Evolutionary conservation across 169 alveolate genomes (phyloP), one percentile per base, ranked within the genome.

Genomic region (Plasmodium reichenowi): DNA sequence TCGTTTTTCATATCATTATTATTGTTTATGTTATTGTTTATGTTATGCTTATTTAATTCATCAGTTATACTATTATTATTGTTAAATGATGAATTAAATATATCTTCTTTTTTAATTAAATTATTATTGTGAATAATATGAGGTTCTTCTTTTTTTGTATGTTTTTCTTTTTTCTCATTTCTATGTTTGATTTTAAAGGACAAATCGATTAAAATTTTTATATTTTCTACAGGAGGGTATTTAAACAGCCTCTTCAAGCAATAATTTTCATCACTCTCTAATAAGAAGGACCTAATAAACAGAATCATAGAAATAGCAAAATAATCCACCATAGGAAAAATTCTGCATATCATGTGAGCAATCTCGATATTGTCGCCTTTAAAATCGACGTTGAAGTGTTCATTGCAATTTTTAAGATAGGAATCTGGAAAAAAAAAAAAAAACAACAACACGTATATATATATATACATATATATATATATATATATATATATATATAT

Each of bases 191-290:
- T 32, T 64, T 75, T 75, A 29, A 75, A 62, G 22, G 88, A 60
- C 48, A 75, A 75, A 43, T 75, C 88, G 0, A 75, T 75, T 75
- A 75, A 62, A 62, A 75, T 75, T 48, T 74, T 75, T 62, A 75
- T 63, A 67, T 75, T 75, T 60, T 75, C 88, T 5, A 75, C 88
- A n/a, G 88, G 88, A 4, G 88, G 88, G 50, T 75, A 75, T 75
- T 75, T 75, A 75, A 75, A 75, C 15, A 75, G 64, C 20, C 88
- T 75, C 45, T 75, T 75, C n/a, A 75, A 67, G 38, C 88, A 75
- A 75, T 32, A 45, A 43, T 75, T 75, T 32, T 75, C 88, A 63
- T 75, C 88, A 54, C 48, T 75, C 43, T 75, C 88, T 22, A 75
- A 63, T 67, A 75, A 75, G 45, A 75, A 75, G 13, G 88, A 62